Evolutionary conservation across 352 stramenopile genomes (phyloP), one percentile per base, ranked within the genome.

Genomic region (Pythium plurisporium): DNA sequence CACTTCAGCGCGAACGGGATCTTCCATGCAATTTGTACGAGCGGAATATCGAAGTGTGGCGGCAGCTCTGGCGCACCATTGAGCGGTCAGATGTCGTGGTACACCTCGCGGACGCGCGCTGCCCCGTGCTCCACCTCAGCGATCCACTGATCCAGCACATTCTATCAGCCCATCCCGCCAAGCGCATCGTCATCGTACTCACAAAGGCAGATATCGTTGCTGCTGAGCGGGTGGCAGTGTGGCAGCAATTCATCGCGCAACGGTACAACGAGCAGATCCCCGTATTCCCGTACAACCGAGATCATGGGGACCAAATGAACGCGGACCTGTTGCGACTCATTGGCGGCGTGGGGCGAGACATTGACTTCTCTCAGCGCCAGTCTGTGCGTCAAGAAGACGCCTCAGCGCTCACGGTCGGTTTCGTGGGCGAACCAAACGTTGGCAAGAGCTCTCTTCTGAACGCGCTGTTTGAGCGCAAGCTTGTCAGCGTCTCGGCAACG

Each of bases 201-300:
- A 99, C 99, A 55, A 99, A 99, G 73, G 96, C 97, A 38, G 97
- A 99, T 69, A 82, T 99, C 19, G 95, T 99, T 31, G 55, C 57
- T n/a, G 44, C 55, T 3, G 67, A 74, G 6, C 74, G 74, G 19
- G 96, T 97, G 5, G 83, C 90, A 51, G 73, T 94, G 37, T 99
- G 97, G 97, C 74, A 98, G 7, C 87, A 67, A 20, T 93, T 96
- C 38, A 72, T 99, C 9, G 57, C 73, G 43, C 55, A 85, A 11
- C 73, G 85, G 3, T 96, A 91, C 56, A 86, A 90, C 52, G 86
- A 94, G 8, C 86, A 93, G 22, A 84, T 97, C 19, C 72, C 94
- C 0, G 94, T 93, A 22, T 54, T 87, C 30, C 73, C 75, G 14
- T 87, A 88, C 67, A 85, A 78, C 45, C 70, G 73, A 29, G 72